Evolutionary conservation across 176 grass and related monocot species (phyloP).

Genomic region (Poa annua): DNA sequence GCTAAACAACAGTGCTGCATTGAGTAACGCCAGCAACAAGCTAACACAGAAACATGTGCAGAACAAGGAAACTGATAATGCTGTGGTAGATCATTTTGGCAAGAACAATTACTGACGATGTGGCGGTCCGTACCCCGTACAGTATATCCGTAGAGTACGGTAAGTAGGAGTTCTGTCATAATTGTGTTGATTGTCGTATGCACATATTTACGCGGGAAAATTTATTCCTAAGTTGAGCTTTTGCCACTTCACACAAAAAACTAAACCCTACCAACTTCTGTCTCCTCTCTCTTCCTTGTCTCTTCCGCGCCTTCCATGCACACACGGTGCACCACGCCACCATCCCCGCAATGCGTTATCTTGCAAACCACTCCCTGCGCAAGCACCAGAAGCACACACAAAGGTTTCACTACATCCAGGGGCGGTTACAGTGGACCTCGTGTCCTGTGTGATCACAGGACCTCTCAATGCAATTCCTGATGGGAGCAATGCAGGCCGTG

Average conservation of each 20-base stretch:
- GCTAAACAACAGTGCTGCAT: neutral
- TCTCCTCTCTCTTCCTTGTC: neutral
- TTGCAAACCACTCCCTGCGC: neutral
- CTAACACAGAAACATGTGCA: neutral
- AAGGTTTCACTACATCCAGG: neutral
- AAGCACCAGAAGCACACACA: neutral
- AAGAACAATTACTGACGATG: neutral
- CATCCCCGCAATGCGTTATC: neutral
- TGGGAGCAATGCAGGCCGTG: neutral
- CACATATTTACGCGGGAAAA: neutral
- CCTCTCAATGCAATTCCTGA: neutral
- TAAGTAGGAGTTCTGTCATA: neutral
- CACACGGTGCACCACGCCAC: neutral
- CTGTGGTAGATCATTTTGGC: neutral
- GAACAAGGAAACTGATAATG: slow-evolving; percentile 16
- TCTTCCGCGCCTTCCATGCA: neutral
- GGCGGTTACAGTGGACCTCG: neutral
- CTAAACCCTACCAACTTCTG: neutral
- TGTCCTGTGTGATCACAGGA: neutral
- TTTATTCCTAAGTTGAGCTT: neutral
- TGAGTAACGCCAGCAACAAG: neutral
- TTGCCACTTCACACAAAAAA: neutral
- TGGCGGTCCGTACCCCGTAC: neutral
- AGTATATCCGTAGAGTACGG: neutral
- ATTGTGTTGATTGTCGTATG: neutral